These are phyloP conservation scores for Anisodus tanguticus DNA, from an alignment of 257 asterid species.

Conservation along the genomic window DNA sequence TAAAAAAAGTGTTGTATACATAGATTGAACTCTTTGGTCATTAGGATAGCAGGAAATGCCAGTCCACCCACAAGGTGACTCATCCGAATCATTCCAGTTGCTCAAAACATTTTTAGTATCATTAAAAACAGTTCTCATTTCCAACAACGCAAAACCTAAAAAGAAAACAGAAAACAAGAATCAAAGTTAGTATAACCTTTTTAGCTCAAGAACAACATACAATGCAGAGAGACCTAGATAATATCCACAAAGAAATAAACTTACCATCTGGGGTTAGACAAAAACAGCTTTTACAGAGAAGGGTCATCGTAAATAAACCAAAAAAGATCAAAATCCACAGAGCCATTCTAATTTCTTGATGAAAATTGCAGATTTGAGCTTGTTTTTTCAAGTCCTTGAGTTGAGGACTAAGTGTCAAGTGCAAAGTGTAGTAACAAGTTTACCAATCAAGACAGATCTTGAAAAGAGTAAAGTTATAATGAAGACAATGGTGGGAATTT, in stretches of 20 bases:
- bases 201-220: slow-evolving; percentile 21
- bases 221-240: not conserved
- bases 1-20: slow-evolving; percentile 47
- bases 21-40: slow-evolving; percentile 78
- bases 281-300: slow-evolving; percentile 51
- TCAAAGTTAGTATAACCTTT: not conserved
- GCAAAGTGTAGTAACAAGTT: not conserved
- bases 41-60: slow-evolving; percentile 78
- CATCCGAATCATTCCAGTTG: slow-evolving; percentile 79
- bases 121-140: slow-evolving; percentile 74
- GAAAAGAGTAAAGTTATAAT: slow-evolving; percentile 44
- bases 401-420: not conserved
- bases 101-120: slow-evolving; percentile 72
- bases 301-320: slow-evolving; percentile 51
- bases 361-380: slow-evolving; percentile 28
- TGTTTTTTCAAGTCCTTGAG: not conserved
- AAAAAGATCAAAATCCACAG: slow-evolving; percentile 48
- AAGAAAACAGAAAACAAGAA: not conserved
- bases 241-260: not conserved
- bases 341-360: slow-evolving; percentile 58
- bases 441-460: slow-evolving; percentile 35
- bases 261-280: slow-evolving; percentile 91
- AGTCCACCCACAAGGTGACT: slow-evolving; percentile 83
- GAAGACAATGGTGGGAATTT: slow-evolving; percentile 44
- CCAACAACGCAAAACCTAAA: slow-evolving; percentile 81